Evolutionary conservation across 257 asterid genomes (phyloP).

Genomic region (Striga asiatica): DNA sequence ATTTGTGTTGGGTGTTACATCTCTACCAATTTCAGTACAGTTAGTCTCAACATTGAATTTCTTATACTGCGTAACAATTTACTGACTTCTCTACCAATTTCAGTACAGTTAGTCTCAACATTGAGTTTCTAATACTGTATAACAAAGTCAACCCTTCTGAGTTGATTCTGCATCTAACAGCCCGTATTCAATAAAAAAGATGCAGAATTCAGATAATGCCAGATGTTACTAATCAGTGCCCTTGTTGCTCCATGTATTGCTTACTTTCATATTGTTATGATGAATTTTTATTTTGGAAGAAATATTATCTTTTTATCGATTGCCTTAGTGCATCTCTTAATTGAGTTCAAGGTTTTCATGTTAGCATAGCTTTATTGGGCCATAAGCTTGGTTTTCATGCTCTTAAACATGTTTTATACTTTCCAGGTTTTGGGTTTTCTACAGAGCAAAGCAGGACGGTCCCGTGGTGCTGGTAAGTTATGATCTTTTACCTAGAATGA

Average conservation of each 20-base stretch:
- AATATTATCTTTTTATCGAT: background rate
- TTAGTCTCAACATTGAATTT: too few species aligned
- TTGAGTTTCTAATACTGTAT: constrained; percentile 1
- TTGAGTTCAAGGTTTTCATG: background rate
- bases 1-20: background rate
- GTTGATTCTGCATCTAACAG: background rate
- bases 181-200: constrained; percentile 3
- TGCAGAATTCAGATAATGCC: background rate
- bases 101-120: background rate
- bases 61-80: background rate
- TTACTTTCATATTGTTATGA: background rate
- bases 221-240: background rate
- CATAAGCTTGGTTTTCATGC: background rate
- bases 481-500: too few species aligned
- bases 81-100: background rate
- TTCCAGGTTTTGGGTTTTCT: constrained; percentile 82
- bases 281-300: background rate
- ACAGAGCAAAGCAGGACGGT: constrained; percentile 87
- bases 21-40: background rate
- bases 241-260: background rate
- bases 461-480: constrained; percentile 80
- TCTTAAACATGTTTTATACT: background rate
- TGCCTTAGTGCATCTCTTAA: constrained; percentile 7
- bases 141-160: background rate
- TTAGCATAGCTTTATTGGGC: background rate